These are phyloP conservation scores for Ophiostoma tasmaniense DNA, from an alignment of 2,329 filamentous ascomycete species.

Conservation along the genomic window DNA sequence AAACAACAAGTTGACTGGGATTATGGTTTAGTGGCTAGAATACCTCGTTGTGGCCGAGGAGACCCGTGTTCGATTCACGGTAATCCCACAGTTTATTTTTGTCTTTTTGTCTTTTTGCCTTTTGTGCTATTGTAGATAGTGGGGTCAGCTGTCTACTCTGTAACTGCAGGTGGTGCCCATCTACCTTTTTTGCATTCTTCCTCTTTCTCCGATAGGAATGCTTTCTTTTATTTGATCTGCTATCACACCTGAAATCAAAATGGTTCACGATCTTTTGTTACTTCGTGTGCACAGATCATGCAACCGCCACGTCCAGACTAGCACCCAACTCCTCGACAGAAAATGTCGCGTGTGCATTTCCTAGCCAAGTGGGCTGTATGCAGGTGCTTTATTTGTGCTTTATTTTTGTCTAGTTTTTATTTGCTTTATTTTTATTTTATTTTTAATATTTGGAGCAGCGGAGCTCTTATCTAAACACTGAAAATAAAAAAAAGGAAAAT, in stretches of 20 bases:
- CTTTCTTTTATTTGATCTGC: no score
- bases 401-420: not conserved
- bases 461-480: not conserved
- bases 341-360: constrained; percentile 2
- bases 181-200: not conserved
- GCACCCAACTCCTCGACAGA: not conserved
- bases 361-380: not conserved
- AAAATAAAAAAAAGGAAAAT: not conserved
- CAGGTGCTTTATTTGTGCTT: not conserved
- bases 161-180: not conserved
- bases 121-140: no score
- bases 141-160: not conserved
- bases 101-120: not conserved
- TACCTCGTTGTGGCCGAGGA: constrained; percentile 22
- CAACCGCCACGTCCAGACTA: no score
- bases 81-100: constrained; percentile 16
- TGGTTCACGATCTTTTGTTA: no score
- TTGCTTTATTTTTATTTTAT: not conserved
- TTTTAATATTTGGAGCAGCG: not conserved
- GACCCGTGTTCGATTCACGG: constrained; percentile 23
- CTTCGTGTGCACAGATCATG: no score
- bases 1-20: constrained; percentile 6
- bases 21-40: constrained; percentile 22
- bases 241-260: no score
- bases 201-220: not conserved